Base-by-base conservation (phyloP, 164 flowering plant genomes). In the Paratinospora sagittata region DNA sequence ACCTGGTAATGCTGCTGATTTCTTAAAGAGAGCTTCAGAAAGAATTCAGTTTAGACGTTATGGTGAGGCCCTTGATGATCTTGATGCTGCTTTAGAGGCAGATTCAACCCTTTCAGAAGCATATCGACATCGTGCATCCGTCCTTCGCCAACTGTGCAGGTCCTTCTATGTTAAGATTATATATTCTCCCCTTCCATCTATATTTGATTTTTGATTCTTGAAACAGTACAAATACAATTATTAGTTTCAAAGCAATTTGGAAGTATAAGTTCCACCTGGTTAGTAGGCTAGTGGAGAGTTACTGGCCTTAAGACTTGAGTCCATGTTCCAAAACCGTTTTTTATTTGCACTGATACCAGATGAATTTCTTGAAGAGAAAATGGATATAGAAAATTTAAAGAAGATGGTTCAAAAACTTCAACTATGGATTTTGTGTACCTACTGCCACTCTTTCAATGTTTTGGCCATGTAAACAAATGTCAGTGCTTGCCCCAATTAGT, bases 101-200 rank as follows among this genome's bases (percentile, higher is more conserved):
- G 92, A 95, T 78, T 96, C 97, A 63, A 76, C 78, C 49, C 87
- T 92, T 75, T 87, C 97, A 58, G 94, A 92, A 79, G 97, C 97
- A 30, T 92, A 95, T 74, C 68, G 64, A 71, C 89, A 75, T 62
- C 92, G 90, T 21, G 97, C 92, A 49, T 89, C 92, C 6, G 67
- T 85, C 75, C 85, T 89, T 68, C 97, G 97, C 75, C 91, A 85
- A 73, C 66, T 88, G 62, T 95, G 98, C 97, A 89, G 98, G 98
- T 94, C 76, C 55, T 24, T 73, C 21, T 49, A 2, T 66, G 10
- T 21, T 16, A 77, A 43, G 3, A 10, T 30, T 21, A 45, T 16
- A 52, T 21, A 6, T 17, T 14, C 39, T 61, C 26, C 36, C 69
- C 6, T 24, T 49, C 62, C 66, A n/a, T n/a, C 27, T 30, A 66